phyloP scores from a whole-genome alignment of 768 basidiomycete genomes.

The Agrocybe chaxingu region DNA sequence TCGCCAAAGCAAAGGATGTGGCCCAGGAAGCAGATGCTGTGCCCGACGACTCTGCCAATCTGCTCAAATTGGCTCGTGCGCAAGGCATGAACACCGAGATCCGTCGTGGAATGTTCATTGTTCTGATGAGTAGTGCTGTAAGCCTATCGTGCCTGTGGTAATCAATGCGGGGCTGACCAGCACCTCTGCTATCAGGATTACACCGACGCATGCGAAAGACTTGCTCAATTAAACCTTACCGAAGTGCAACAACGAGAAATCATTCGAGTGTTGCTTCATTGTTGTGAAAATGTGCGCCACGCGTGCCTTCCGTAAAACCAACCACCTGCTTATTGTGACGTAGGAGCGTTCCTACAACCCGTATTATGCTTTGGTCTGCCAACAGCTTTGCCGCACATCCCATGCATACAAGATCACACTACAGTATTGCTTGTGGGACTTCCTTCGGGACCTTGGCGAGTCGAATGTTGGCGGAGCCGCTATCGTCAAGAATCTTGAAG shows the following conservation, averaged over 20 bases:
- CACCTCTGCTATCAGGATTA: conserved; percentile 64
- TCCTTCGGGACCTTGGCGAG: conserved; percentile 89
- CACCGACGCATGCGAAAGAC: conserved; percentile 90
- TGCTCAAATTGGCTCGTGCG: conserved; percentile 80
- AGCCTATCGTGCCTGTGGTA: conserved; percentile 16
- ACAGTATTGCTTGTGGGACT: conserved; percentile 97
- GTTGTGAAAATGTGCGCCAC: conserved; percentile 78
- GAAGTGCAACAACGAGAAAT: conserved; percentile 95
- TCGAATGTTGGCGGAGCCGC: conserved; percentile 75
- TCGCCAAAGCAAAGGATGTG: conserved; percentile 20
- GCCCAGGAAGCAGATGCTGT: conserved; percentile 22
- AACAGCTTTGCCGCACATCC: conserved; percentile 73
- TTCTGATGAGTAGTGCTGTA: conserved; percentile 95
- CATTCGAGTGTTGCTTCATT: conserved; percentile 88
- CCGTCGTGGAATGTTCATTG: conserved; percentile 85
- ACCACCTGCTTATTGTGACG: conserved; percentile 4
- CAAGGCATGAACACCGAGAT: conserved; percentile 99
- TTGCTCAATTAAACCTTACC: conserved; percentile 77
- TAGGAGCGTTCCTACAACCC: conserved; percentile 94
- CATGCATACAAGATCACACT: conserved; percentile 90
- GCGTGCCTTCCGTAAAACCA: neutral
- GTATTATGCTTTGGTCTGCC: conserved; percentile 87
- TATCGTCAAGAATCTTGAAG: conserved; percentile 64
- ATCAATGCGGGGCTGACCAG: neutral
- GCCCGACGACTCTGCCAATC: conserved; percentile 26